phyloP scores from a whole-genome alignment of 345 rosid species.

The Hirschfeldia incana region DNA sequence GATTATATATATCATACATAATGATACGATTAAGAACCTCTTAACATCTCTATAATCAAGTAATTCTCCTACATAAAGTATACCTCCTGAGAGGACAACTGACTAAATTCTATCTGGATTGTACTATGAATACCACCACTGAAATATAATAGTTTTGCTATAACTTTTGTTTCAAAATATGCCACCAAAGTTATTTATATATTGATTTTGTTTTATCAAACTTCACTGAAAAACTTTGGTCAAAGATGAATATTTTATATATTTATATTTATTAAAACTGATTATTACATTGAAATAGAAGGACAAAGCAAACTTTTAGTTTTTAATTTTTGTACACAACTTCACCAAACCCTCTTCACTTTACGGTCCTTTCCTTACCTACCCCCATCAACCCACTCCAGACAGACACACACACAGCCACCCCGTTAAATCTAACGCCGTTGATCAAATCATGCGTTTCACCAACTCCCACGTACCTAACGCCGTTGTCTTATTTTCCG shows the following conservation, averaged over 20 bases:
- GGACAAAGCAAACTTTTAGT: background rate
- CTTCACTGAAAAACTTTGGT: background rate
- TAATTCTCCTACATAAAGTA: background rate
- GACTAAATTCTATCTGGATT: background rate
- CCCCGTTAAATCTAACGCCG: slow-evolving; percentile 31
- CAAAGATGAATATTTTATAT: background rate
- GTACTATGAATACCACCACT: too few relatives aligned
- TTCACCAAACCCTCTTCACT: slow-evolving; percentile 35
- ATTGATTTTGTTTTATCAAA: too few relatives aligned
- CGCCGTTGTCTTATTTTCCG: slow-evolving; percentile 30
- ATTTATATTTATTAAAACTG: too few relatives aligned
- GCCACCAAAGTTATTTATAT: background rate
- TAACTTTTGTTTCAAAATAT: background rate
- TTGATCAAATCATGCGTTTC: background rate
- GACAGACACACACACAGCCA: slow-evolving; percentile 6
- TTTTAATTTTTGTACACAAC: background rate
- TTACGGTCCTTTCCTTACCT: slow-evolving; percentile 27
- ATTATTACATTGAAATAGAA: background rate
- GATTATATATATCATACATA: too few relatives aligned
- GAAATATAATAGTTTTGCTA: background rate
- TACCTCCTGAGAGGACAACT: background rate
- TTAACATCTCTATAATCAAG: background rate
- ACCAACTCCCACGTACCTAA: slow-evolving; percentile 37
- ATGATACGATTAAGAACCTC: background rate
- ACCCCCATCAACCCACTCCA: slow-evolving; percentile 27